phyloP scores from a whole-genome alignment of 345 rosid genomes.

The Reutealis trisperma region DNA sequence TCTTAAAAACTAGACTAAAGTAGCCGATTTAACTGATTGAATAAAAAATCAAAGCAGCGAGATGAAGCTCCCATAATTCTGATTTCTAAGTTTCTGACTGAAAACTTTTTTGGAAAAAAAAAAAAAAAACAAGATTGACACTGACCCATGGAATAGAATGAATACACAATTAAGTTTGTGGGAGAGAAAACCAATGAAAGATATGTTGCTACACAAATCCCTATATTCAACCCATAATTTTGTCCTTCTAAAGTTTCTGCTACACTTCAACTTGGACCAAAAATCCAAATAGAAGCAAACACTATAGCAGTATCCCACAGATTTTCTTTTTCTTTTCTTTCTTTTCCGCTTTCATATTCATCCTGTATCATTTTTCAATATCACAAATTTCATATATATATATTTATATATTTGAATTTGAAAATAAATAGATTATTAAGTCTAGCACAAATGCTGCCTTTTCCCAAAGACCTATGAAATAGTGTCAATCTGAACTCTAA shows the following conservation, averaged over 20 bases:
- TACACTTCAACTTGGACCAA: conserved; percentile 25
- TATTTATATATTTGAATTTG: too few species aligned
- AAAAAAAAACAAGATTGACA: conserved; percentile 37
- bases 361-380: not conserved
- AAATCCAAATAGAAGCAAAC: not conserved
- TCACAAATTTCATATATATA: too few species aligned
- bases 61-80: not conserved
- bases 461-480: not conserved
- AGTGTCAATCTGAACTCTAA: conserved; percentile 23
- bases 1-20: too few species aligned
- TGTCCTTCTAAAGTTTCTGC: conserved; percentile 22
- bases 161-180: conserved; percentile 8
- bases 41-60: too few species aligned
- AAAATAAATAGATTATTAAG: not conserved
- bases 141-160: conserved; percentile 7
- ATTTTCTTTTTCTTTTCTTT: too few species aligned
- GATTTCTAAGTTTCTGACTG: too few species aligned
- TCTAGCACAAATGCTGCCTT: not conserved
- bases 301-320: not conserved
- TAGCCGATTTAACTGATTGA: too few species aligned
- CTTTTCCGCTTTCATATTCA: not conserved
- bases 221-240: conserved; percentile 18
- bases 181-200: not conserved
- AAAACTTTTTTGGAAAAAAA: conserved; percentile 19
- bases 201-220: conserved; percentile 19